Base-by-base conservation (phyloP, 2,329 filamentous ascomycete genomes). In the Neocucurbitaria cava region DNA sequence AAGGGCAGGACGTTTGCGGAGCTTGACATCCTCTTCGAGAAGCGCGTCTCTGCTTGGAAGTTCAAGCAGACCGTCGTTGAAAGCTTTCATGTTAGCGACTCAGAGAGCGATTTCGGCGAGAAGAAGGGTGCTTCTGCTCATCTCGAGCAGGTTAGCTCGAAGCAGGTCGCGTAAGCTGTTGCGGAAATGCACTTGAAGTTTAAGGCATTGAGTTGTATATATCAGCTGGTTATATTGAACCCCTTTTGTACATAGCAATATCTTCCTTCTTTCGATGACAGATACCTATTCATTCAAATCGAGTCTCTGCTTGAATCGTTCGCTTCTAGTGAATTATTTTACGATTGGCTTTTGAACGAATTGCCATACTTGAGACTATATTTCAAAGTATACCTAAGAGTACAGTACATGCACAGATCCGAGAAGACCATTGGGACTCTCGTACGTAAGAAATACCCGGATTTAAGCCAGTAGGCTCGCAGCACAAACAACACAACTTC, bases 1-100 rank as follows among this genome's bases (percentile, higher is more conserved):
- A 82, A 81, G 5, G 92, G 90, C 13, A 86, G 91, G 36, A 90
- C 91, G 0, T 96, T 93, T 71, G 92, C 90, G 17, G 92, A 96
- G 76, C 79, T 96, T 53, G 92, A 96, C 71, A 71, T 95, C 24
- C 80, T 96, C 44, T 96, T 96, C 67, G 90, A 96, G 78, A 62
- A 61, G 54, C 64, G 64, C 38, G 58, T 72, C 7, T 43, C 66
- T 20, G 73, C 73, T 3, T 55, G 73, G 45, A 67, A 73, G 46
- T 75, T 75, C 53, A 56, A 50, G 13, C 40, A 43, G 15, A 73
- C 71, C 0, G 51, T 64, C 20, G 71, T 74, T 9, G 61, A 69
- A 24, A 61, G 58, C 30, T 64, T 69, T 44, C 52, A 65, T 40
- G 43, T 58, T n/a, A 56, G 58, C 40, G 60, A 62, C 24, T 44